These are phyloP conservation scores for Fusarium sp. DNA, from an alignment of 2,329 filamentous ascomycete genomes.

Conservation along the genomic window DNA sequence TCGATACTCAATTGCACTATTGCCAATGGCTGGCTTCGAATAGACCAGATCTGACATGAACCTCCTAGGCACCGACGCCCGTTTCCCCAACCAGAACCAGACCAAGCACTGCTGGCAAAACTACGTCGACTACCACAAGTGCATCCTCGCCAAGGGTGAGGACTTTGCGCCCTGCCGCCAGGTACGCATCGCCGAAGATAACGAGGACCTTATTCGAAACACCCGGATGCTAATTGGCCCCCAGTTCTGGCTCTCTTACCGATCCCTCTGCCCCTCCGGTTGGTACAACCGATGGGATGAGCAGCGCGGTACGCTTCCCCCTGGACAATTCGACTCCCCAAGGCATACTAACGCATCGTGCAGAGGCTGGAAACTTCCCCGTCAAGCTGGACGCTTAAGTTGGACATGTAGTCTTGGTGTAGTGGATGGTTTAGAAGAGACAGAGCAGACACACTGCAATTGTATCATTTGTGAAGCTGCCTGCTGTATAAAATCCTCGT, in stretches of 20 bases:
- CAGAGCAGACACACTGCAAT: conserved; percentile 48
- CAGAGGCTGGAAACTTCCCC: conserved; percentile 74
- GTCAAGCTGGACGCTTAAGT: conserved; percentile 67
- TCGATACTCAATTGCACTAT: conserved; percentile 43
- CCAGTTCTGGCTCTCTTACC: conserved; percentile 96
- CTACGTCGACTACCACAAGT: conserved; percentile 99
- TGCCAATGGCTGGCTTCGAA: conserved; percentile 14
- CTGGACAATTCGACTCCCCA: background rate
- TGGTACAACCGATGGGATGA: conserved; percentile 97
- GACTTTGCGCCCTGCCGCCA: conserved; percentile 97
- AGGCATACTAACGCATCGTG: conserved; percentile 43
- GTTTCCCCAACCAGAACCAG: conserved; percentile 98
- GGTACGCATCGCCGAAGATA: conserved; percentile 60
- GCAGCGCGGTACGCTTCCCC: conserved; percentile 78
- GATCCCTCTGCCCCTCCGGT: conserved; percentile 93
- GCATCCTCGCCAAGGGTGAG: conserved; percentile 97
- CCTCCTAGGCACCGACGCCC: conserved; percentile 88
- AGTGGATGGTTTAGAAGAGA: conserved; percentile 44
- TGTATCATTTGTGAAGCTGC: conserved; percentile 49
- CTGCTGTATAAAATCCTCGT: conserved; percentile 42
- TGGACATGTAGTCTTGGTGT: conserved; percentile 36
- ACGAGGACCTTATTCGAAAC: background rate
- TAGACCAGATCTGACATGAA: conserved; percentile 22
- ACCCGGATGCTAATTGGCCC: conserved; percentile 31
- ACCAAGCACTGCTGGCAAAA: conserved; percentile 99